Evolutionary conservation across 345 rosid genomes (phyloP).

Genomic region (Aquilaria sinensis): DNA sequence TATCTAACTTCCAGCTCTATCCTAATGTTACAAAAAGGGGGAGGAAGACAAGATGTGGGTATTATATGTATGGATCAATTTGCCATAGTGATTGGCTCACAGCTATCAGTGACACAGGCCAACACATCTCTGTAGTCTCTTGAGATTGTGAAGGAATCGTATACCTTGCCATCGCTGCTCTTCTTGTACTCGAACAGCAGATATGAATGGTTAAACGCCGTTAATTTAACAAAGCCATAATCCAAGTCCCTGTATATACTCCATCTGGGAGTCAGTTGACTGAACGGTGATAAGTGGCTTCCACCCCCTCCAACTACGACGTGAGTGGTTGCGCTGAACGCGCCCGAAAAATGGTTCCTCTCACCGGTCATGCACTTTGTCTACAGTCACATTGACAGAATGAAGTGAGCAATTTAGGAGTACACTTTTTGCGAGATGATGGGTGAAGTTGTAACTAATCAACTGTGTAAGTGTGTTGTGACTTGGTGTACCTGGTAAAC

Average conservation of each 20-base stretch:
- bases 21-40: no score
- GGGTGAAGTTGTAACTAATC: not conserved
- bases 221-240: conserved; percentile 75
- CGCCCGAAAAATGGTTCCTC: conserved; percentile 55
- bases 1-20: no score
- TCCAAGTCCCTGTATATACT: conserved; percentile 72
- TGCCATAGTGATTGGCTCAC: conserved; percentile 62
- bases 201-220: conserved; percentile 69
- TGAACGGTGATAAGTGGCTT: conserved; percentile 55
- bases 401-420: not conserved
- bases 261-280: conserved; percentile 48
- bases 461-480: not conserved
- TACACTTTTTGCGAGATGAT: not conserved
- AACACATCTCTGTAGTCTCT: conserved; percentile 81
- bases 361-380: conserved; percentile 55
- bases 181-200: conserved; percentile 85
- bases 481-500: conserved; percentile 48
- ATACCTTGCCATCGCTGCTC: conserved; percentile 64
- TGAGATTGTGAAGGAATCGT: conserved; percentile 78
- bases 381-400: conserved; percentile 30
- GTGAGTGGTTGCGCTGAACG: conserved; percentile 68
- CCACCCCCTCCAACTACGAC: conserved; percentile 93
- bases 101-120: conserved; percentile 74
- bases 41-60: no score
- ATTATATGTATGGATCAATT: conserved; percentile 17